Evolutionary conservation across 2,329 filamentous ascomycete species (phyloP).

Genomic region (Sporothrix mexicana): DNA sequence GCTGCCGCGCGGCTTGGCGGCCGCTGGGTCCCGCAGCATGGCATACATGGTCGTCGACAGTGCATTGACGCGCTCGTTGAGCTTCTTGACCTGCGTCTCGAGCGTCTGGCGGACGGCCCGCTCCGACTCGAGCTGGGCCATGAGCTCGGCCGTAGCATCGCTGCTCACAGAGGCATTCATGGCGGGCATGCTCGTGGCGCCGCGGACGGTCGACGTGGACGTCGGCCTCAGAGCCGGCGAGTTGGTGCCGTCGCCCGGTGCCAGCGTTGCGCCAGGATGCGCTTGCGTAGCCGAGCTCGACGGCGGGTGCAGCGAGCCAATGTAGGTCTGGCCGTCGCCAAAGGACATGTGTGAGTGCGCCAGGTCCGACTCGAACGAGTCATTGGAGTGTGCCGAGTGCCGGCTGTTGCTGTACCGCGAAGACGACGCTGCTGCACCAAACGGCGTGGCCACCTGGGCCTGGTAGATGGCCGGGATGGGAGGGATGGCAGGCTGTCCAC

Average conservation of each 20-base stretch:
- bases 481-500: conserved; percentile 33
- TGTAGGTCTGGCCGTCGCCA: conserved; percentile 54
- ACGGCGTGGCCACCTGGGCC: conserved; percentile 39
- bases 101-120: conserved; percentile 61
- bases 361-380: conserved; percentile 36
- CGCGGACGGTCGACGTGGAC: conserved; percentile 57
- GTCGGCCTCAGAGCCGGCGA: conserved; percentile 47
- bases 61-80: conserved; percentile 57
- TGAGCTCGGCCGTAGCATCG: conserved; percentile 54
- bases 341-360: conserved; percentile 52
- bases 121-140: conserved; percentile 62
- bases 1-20: conserved; percentile 44
- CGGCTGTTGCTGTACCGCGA: conserved; percentile 47
- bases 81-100: conserved; percentile 61
- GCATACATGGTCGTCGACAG: conserved; percentile 52
- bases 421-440: conserved; percentile 34
- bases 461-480: conserved; percentile 45
- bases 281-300: conserved; percentile 44
- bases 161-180: conserved; percentile 39
- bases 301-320: conserved; percentile 51
- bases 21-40: conserved; percentile 46
- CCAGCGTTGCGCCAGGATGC: conserved; percentile 17
- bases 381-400: conserved; percentile 47
- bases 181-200: conserved; percentile 52
- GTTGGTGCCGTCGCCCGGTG: conserved; percentile 33